Evolutionary conservation across 257 asterid genomes (phyloP).

Genomic region (Datura wrightii): DNA sequence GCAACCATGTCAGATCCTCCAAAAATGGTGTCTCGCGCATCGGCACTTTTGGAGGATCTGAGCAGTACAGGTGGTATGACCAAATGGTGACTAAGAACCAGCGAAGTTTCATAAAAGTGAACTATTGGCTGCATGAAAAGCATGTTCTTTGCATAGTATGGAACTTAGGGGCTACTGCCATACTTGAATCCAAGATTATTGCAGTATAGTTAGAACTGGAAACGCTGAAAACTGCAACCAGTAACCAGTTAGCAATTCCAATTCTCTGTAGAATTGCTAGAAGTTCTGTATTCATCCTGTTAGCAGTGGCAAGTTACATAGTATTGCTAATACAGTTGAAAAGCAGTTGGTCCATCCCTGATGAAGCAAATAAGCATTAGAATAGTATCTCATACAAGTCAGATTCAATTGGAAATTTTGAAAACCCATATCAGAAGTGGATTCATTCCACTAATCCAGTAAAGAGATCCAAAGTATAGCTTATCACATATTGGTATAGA

Average conservation of each 20-base stretch:
- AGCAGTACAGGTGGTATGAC: constrained; percentile 1
- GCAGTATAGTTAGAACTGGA: not conserved
- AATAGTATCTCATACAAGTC: not conserved
- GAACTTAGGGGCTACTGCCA: not conserved
- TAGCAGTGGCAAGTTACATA: not conserved
- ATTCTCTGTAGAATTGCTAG: not conserved
- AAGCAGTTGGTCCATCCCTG: not conserved
- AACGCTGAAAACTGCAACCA: not conserved
- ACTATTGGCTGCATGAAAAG: not conserved
- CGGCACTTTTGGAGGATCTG: not conserved
- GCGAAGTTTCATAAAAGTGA: not conserved
- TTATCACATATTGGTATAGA: not conserved
- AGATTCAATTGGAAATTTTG: not conserved
- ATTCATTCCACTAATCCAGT: not conserved
- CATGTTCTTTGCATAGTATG: not conserved
- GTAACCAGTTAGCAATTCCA: not conserved
- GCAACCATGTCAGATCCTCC: not conserved
- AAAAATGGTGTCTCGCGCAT: not conserved
- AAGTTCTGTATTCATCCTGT: constrained; percentile 1
- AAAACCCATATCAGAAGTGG: not conserved
- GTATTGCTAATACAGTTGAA: not conserved
- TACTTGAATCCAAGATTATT: not conserved
- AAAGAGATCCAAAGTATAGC: not conserved
- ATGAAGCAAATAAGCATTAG: not conserved
- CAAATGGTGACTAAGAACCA: not conserved